A percentile compares a stretch with the other conserved stretches of the same genome.
These are phyloP conservation scores for Grosmannia penicillata DNA, from an alignment of 2,329 filamentous ascomycete genomes.

Conservation along the genomic window DNA sequence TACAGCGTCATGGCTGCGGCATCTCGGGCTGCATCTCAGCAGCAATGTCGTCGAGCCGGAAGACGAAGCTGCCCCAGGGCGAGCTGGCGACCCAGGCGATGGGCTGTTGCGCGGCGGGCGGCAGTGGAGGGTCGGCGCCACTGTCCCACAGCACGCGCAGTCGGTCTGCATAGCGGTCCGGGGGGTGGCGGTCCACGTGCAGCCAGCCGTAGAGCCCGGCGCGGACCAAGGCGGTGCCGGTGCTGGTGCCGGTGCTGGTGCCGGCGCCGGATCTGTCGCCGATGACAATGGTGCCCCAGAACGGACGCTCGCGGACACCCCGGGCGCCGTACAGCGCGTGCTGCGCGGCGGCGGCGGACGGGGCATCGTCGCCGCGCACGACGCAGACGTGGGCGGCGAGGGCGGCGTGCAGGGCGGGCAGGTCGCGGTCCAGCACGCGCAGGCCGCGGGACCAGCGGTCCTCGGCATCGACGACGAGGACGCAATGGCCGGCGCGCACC, in stretches of 20 bases:
- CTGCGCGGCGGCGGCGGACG: conserved; percentile 21
- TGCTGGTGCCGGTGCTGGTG: not conserved
- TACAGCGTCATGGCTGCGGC: conserved; percentile 1
- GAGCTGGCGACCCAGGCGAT: conserved; percentile 32
- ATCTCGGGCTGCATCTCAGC: too few relatives aligned
- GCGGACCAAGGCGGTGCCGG: conserved; percentile 1
- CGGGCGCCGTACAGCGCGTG: conserved; percentile 36
- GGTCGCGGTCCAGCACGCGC: conserved; percentile 33
- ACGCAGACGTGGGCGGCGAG: conserved; percentile 31
- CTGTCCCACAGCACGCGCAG: conserved; percentile 15
- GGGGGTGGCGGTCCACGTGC: conserved; percentile 30
- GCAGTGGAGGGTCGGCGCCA: conserved; percentile 21
- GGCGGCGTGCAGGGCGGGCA: conserved; percentile 17
- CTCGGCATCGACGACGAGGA: conserved; percentile 41
- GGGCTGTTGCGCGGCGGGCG: conserved; percentile 16
- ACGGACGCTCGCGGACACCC: conserved; percentile 29
- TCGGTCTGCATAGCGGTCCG: conserved; percentile 6
- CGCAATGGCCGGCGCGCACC: conserved; percentile 28
- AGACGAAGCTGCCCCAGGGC: conserved; percentile 30
- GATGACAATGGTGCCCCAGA: conserved; percentile 42
- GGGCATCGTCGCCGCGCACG: conserved; percentile 24
- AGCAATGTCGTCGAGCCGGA: conserved; percentile 4
- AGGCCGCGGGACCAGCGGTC: conserved; percentile 39
- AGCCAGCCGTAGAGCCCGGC: conserved; percentile 37
- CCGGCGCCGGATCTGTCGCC: not conserved